These are phyloP conservation scores for Colletotrichum noveboracense DNA, from an alignment of 2,329 filamentous ascomycete species.

Conservation along the genomic window DNA sequence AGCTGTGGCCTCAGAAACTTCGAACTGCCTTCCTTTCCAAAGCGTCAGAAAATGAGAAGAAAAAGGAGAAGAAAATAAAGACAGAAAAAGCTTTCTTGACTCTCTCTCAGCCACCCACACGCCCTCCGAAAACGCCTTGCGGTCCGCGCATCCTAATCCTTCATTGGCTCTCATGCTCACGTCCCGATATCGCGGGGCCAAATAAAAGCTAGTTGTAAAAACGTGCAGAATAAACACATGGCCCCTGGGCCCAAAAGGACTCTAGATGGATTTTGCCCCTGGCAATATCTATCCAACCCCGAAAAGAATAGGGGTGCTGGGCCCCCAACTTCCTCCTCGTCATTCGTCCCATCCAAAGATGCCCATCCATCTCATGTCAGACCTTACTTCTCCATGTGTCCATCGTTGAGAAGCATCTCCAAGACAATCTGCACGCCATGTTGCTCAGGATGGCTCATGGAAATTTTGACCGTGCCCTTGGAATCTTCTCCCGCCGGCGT, in stretches of 20 bases:
- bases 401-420: slow-evolving; percentile 92
- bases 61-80: background rate
- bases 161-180: background rate
- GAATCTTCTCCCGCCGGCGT: slow-evolving; percentile 48
- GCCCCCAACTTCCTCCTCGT: background rate
- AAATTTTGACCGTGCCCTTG: slow-evolving; percentile 87
- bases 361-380: background rate
- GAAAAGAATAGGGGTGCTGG: background rate
- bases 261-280: background rate
- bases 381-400: slow-evolving; percentile 61
- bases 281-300: background rate
- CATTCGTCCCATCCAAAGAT: background rate
- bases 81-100: background rate
- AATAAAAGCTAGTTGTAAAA: background rate
- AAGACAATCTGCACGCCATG: slow-evolving; percentile 86
- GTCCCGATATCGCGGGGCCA: background rate
- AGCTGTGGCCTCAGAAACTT: slow-evolving; percentile 4
- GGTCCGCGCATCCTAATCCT: background rate
- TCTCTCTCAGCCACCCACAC: background rate
- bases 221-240: background rate
- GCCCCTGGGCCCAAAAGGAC: background rate
- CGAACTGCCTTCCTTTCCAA: slow-evolving; percentile 1
- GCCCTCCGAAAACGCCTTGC: slow-evolving; percentile 7
- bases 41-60: background rate
- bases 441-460: slow-evolving; percentile 91